phyloP scores from a whole-genome alignment of 2,329 filamentous ascomycete species.

The Furcasterigmium sp. region DNA sequence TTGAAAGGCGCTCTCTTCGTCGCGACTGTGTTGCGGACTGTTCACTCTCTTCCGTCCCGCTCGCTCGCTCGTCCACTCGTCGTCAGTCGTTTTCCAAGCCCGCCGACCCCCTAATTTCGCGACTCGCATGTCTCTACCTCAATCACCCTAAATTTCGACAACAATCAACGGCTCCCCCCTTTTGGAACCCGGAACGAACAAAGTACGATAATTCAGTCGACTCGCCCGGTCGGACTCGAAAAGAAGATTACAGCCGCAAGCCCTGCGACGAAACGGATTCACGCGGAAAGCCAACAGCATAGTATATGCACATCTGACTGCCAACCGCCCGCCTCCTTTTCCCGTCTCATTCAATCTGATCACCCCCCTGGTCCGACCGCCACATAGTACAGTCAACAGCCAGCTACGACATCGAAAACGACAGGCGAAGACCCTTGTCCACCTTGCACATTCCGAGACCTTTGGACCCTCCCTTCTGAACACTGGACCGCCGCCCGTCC shows the following conservation, averaged over 20 bases:
- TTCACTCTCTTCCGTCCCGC: conserved; percentile 5
- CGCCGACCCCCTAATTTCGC: too few species aligned
- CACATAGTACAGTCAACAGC: too few species aligned
- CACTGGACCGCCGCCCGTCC: background rate
- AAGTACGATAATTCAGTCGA: too few species aligned
- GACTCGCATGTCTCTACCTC: too few species aligned
- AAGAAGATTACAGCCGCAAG: too few species aligned
- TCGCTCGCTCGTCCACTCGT: conserved; percentile 1
- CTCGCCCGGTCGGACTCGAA: too few species aligned
- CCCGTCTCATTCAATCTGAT: background rate
- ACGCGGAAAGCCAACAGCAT: too few species aligned
- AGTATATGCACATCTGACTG: background rate
- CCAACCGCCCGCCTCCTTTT: background rate
- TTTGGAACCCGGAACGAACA: too few species aligned
- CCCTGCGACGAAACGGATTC: too few species aligned
- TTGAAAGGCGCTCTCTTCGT: conserved; percentile 2
- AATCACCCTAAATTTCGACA: too few species aligned
- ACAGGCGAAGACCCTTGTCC: background rate
- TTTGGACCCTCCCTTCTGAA: background rate
- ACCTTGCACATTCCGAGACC: background rate
- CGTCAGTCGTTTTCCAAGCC: too few species aligned
- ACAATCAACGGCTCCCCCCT: too few species aligned
- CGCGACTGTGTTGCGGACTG: conserved; percentile 4
- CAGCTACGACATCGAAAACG: background rate
- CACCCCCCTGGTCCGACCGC: background rate